Conservation (phyloP, 2,329 filamentous ascomycete species). For the Waltergamsia citrina region DNA sequence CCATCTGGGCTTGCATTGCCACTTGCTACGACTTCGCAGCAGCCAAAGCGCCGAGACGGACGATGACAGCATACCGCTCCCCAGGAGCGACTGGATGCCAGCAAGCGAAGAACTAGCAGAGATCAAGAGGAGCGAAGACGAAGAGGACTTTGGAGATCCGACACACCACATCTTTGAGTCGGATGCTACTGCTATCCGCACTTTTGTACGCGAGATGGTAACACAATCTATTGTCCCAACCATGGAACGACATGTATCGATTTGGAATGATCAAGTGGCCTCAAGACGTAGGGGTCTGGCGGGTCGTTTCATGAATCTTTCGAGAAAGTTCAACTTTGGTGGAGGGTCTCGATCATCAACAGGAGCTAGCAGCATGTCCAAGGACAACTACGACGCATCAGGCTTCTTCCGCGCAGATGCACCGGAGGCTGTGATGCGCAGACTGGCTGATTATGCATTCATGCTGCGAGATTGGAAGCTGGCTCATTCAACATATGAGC, state of each 20-base stretch:
- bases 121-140: slow-evolving; percentile 57
- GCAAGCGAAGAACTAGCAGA: slow-evolving; percentile 75
- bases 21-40: slow-evolving; percentile 77
- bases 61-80: slow-evolving; percentile 77
- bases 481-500: slow-evolving; percentile 83
- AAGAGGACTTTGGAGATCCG: slow-evolving; percentile 60
- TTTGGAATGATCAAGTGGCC: slow-evolving; percentile 97
- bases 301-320: slow-evolving; percentile 89
- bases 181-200: slow-evolving; percentile 77
- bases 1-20: slow-evolving; percentile 93
- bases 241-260: slow-evolving; percentile 85
- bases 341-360: slow-evolving; percentile 51
- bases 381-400: slow-evolving; percentile 67
- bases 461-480: slow-evolving; percentile 97
- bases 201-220: slow-evolving; percentile 89
- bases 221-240: slow-evolving; percentile 90
- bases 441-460: slow-evolving; percentile 88
- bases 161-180: slow-evolving; percentile 83
- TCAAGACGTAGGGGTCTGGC: slow-evolving; percentile 81
- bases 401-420: slow-evolving; percentile 80
- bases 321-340: slow-evolving; percentile 84
- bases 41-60: slow-evolving; percentile 81
- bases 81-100: slow-evolving; percentile 81
- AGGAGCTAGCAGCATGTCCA: slow-evolving; percentile 36
- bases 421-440: slow-evolving; percentile 85